A percentile compares a stretch with the other conserved stretches of the same genome.
Conservation (phyloP, 2,329 filamentous ascomycete species). For the Cercospora sp. region DNA sequence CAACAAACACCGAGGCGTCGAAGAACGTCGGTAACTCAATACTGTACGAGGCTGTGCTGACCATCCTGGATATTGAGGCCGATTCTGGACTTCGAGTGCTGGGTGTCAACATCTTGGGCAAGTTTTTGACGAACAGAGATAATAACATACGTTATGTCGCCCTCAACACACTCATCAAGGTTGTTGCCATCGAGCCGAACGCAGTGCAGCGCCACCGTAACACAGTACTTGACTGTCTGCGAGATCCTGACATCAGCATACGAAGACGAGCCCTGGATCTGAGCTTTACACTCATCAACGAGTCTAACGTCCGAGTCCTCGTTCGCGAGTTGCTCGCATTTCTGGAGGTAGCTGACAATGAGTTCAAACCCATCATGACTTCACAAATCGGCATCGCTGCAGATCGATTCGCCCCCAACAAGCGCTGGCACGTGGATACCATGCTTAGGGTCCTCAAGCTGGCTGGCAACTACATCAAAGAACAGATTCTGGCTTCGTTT, state of each 20-base stretch:
- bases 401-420: conserved; percentile 93
- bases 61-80: conserved; percentile 96
- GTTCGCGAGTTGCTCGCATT: conserved; percentile 93
- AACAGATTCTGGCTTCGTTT: conserved; percentile 95
- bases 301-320: conserved; percentile 88
- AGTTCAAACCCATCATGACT: conserved; percentile 98
- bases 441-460: conserved; percentile 92
- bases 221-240: conserved; percentile 92
- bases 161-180: conserved; percentile 94
- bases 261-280: conserved; percentile 91
- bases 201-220: conserved; percentile 96
- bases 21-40: conserved; percentile 99
- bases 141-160: conserved; percentile 99
- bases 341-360: conserved; percentile 93
- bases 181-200: conserved; percentile 96
- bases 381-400: conserved; percentile 96
- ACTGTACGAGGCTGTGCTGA: conserved; percentile 93
- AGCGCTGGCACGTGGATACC: conserved; percentile 97
- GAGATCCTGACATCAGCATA: conserved; percentile 98
- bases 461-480: conserved; percentile 95
- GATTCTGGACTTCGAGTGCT: conserved; percentile 92
- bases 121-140: conserved; percentile 96
- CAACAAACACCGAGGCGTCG: conserved; percentile 94
- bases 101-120: conserved; percentile 96
- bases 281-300: conserved; percentile 97